Base-by-base conservation (phyloP, 202 grass and related monocot species). In the Musa balbisiana region DNA sequence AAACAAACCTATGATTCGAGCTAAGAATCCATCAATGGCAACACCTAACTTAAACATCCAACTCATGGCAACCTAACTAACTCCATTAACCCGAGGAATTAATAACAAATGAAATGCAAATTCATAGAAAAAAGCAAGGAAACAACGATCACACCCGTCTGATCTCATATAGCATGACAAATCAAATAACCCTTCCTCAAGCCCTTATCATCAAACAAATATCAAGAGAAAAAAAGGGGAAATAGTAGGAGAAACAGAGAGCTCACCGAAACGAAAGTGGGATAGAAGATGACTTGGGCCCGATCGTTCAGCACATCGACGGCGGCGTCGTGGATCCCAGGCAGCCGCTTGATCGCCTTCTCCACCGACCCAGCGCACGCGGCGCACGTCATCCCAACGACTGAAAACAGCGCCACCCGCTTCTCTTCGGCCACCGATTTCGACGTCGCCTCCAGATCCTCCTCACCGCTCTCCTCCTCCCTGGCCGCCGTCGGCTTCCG, bases 321-420 rank as follows among this genome's bases (percentile, higher is more conserved):
- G 3, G 90, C 88, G 49, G 90, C 93, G 78, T 97, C 90, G 49
- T 93, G 88, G 82, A 97, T 88, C 54, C 90, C 93, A 11, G 75
- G 88, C 53, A 97, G 86, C 67, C 93, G 84, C 87, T 97, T 97
- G 68, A 97, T 81, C 22, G 93, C 90, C 86, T 97, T 97, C 90
- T 97, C 90, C 53, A 97, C 88, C 11, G 90, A 93, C 11, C 90
- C 90, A 1, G 90, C 88, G 78, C 93, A 97, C 24, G 93, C 93
- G 8, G 90, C 81, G 64, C 90, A 97, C 3, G 90, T 93, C 90
- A 93, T 89, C 25, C 93, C 93, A 12, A 84, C 56, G 69, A 97
- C 93, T 17, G 83, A 74, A 75, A 93, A 89, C 71, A 91, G 23
- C 52, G 51, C 88, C 76, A 84, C 86, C 86, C 72, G 84, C 71